phyloP scores from a whole-genome alignment of 106 monocot species.

The Ottelia alismoides region DNA sequence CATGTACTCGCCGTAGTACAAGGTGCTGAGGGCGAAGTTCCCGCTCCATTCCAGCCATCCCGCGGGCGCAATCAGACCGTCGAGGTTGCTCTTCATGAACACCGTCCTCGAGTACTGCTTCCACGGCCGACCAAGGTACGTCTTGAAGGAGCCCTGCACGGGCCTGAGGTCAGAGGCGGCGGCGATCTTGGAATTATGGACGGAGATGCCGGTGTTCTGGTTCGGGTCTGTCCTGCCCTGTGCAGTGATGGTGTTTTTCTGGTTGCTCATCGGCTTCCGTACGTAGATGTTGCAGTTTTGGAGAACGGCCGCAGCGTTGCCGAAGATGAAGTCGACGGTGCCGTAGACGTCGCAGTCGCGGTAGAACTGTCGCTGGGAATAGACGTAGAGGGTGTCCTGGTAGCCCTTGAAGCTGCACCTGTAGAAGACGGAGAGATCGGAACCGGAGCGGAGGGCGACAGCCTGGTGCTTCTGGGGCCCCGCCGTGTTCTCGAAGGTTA shows the following conservation, averaged over 20 bases:
- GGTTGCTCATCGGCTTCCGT: conserved; percentile 4
- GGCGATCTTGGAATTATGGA: conserved; percentile 2
- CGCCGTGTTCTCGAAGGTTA: conserved; percentile 10
- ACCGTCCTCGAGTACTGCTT: conserved; percentile 9
- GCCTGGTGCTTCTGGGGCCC: conserved; percentile 8
- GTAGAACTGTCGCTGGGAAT: conserved; percentile 7
- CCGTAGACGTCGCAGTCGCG: conserved; percentile 8
- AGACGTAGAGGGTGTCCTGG: conserved; percentile 6
- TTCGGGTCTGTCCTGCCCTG: conserved; percentile 7
- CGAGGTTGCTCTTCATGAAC: too few species aligned
- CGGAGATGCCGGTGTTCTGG: conserved; percentile 9
- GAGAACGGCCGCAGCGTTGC: conserved; percentile 2
- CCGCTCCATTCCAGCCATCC: too few species aligned
- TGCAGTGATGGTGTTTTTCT: conserved; percentile 9
- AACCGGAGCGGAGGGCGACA: conserved; percentile 3
- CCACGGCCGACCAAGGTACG: conserved; percentile 12
- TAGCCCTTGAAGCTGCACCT: conserved; percentile 6
- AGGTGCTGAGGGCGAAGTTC: too few species aligned
- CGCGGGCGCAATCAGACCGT: too few species aligned
- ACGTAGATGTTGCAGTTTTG: conserved; percentile 11
- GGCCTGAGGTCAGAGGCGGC: conserved; percentile 1
- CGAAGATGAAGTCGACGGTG: conserved; percentile 13
- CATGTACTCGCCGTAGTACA: too few species aligned
- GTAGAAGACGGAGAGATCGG: conserved; percentile 7
- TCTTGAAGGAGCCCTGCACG: conserved; percentile 4